Evolutionary conservation across 345 rosid genomes (phyloP), one percentile per base, ranked within the genome.

Genomic region (Lenwebbia sp.): DNA sequence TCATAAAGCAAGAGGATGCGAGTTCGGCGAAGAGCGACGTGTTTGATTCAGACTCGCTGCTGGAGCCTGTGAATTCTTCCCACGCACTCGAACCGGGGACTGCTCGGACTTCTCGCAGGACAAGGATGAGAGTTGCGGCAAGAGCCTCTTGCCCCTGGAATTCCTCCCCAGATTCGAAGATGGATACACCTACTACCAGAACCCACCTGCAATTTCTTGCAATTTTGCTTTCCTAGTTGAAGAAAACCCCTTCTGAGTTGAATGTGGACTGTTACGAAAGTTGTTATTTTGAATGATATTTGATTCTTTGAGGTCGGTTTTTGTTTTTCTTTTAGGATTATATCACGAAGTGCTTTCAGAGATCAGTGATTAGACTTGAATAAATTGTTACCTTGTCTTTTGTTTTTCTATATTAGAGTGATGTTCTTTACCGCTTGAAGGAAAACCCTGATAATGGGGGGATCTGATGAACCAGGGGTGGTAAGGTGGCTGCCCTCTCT

Each of bases 241-340:
- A 82, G 93, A 94, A 90, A 94, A 90, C 49, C 90, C 90, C 40
- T 88, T 94, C 83, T 93, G 94, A 62, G 40, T 62, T 30, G 75
- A 30, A 33, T 21, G 14, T 7, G 40, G 17, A 6, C 10, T 30
- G 40, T 62, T 62, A 33, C 40, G 22, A 62, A 62, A 62, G 75
- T 30, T 62, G 75, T 62, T 62, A 62, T 62, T 62, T 62, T 62
- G 75, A 62, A 17, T 62, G 40, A 62, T 14, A 30, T 30, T 62
- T 62, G 75, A 62, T 62, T 28, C 40, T 62, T 28, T 1, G 11
- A 62, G 74, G 74, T 62, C 22, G 22, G 40, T 62, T 30, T 62
- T 28, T 28, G 40, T 40, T 15, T 28, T 62, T 62, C 74, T 62
- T 60, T 62, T 28, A 10, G 40, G 74, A 62, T 62, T 28, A 28